Conservation (phyloP, 495 filamentous ascomycete genomes). For the Aspergillus bridgeri region DNA sequence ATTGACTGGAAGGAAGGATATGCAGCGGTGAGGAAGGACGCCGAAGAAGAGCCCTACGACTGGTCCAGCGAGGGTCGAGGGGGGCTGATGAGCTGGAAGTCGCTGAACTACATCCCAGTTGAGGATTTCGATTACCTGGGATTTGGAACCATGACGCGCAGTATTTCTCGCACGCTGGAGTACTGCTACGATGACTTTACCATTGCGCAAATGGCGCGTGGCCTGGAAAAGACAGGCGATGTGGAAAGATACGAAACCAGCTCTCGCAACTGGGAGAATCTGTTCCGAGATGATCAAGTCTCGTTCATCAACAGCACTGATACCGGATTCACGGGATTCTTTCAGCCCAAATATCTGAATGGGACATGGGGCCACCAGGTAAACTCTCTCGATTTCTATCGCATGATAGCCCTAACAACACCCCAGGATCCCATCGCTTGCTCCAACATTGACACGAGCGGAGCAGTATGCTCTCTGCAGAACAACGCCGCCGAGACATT, state of each 20-base stretch:
- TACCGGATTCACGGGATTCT: conserved; percentile 61
- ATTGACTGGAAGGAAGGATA: conserved; percentile 71
- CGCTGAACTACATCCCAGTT: conserved; percentile 63
- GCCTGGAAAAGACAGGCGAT: conserved; percentile 54
- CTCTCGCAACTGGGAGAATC: conserved; percentile 64
- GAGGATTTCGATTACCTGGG: conserved; percentile 68
- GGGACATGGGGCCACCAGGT: conserved; percentile 55
- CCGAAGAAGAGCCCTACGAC: conserved; percentile 63
- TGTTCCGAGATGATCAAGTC: conserved; percentile 58
- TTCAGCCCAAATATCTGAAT: conserved; percentile 58
- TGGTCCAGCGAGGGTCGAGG: conserved; percentile 74
- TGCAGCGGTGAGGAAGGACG: conserved; percentile 63
- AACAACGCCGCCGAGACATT: conserved; percentile 55
- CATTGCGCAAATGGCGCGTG: conserved; percentile 50
- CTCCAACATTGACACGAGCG: conserved; percentile 41
- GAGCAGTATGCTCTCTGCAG: conserved; percentile 61
- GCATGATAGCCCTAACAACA: neutral
- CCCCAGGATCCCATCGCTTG: conserved; percentile 54
- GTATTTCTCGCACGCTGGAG: conserved; percentile 68
- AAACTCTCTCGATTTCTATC: neutral
- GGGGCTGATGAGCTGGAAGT: conserved; percentile 66
- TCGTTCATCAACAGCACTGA: conserved; percentile 40
- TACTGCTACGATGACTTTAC: conserved; percentile 71
- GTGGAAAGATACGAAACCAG: conserved; percentile 57
- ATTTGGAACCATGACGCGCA: conserved; percentile 68